phyloP scores from a whole-genome alignment of 352 stramenopile species.

The Phytopythium vexans region DNA sequence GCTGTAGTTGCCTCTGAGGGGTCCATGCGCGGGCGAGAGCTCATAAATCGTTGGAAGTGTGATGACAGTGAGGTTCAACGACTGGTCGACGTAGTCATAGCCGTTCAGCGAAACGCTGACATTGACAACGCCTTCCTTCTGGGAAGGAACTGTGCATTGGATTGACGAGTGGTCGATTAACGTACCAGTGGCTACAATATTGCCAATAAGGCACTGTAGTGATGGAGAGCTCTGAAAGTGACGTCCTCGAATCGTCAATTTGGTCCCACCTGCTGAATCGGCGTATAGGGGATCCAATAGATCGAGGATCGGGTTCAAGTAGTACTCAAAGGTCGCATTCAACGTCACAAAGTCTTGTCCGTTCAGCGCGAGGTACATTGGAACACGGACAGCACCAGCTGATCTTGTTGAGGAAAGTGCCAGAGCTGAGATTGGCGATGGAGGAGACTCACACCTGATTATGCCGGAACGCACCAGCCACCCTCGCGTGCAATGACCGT shows the following conservation, averaged over 20 bases:
- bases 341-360: conserved; percentile 59
- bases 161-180: conserved; percentile 63
- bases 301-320: conserved; percentile 38
- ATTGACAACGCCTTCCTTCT: conserved; percentile 16
- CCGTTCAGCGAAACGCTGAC: conserved; percentile 69
- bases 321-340: conserved; percentile 59
- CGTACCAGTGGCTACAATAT: conserved; percentile 29
- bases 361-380: conserved; percentile 74
- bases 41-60: conserved; percentile 41
- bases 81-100: conserved; percentile 39
- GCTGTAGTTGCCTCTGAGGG: conserved; percentile 22
- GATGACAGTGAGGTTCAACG: conserved; percentile 44
- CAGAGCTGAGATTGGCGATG: conserved; percentile 22
- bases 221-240: conserved; percentile 51
- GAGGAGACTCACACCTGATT: conserved; percentile 29
- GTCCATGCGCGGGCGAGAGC: conserved; percentile 31
- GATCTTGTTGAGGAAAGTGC: neutral
- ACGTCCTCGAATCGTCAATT: conserved; percentile 52
- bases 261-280: conserved; percentile 47
- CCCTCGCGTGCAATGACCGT: conserved; percentile 29
- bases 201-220: conserved; percentile 57
- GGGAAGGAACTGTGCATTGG: conserved; percentile 49
- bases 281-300: conserved; percentile 35
- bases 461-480: conserved; percentile 29
- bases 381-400: conserved; percentile 22